A percentile compares a stretch with the other conserved stretches of the same genome.
phyloP scores from a whole-genome alignment of 805 yeast species.

The Cyberlindnera mississippiensis region DNA sequence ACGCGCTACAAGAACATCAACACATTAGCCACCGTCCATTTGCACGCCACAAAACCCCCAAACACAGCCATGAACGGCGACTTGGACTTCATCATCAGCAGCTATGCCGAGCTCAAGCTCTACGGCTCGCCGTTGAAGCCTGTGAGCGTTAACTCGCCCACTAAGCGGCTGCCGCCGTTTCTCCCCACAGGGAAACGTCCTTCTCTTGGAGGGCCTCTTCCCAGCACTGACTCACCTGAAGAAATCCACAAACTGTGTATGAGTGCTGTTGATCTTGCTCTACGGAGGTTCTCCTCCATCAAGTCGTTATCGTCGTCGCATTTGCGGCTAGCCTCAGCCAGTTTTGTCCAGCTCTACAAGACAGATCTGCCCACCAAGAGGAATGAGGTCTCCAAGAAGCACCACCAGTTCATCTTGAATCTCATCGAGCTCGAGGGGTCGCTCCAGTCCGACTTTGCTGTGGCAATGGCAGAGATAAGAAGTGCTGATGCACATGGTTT shows the following conservation, averaged over 20 bases:
- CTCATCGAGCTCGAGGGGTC: constrained; percentile 23
- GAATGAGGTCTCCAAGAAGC: constrained; percentile 15
- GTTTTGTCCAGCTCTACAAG: constrained; percentile 23
- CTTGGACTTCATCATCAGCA: constrained; percentile 24
- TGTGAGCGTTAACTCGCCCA: constrained; percentile 23
- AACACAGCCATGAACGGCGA: constrained; percentile 16
- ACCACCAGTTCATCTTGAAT: constrained; percentile 21
- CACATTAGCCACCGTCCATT: background rate
- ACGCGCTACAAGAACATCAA: background rate
- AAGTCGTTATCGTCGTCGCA: constrained; percentile 18
- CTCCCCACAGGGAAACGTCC: constrained; percentile 1
- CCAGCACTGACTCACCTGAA: constrained; percentile 11
- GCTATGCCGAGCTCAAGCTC: constrained; percentile 22
- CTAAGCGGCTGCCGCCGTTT: constrained; percentile 12
- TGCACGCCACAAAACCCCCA: background rate
- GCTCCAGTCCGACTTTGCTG: constrained; percentile 7
- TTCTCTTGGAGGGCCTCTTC: background rate
- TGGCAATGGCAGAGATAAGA: constrained; percentile 8
- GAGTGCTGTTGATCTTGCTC: constrained; percentile 22
- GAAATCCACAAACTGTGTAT: constrained; percentile 21
- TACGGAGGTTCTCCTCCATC: constrained; percentile 12
- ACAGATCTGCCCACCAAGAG: constrained; percentile 8
- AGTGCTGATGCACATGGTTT: constrained; percentile 1
- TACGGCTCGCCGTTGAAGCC: constrained; percentile 22
- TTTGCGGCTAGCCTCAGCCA: constrained; percentile 21